Base-by-base conservation (phyloP, 2,329 filamentous ascomycete genomes). In the Dactylonectria macrodidyma region DNA sequence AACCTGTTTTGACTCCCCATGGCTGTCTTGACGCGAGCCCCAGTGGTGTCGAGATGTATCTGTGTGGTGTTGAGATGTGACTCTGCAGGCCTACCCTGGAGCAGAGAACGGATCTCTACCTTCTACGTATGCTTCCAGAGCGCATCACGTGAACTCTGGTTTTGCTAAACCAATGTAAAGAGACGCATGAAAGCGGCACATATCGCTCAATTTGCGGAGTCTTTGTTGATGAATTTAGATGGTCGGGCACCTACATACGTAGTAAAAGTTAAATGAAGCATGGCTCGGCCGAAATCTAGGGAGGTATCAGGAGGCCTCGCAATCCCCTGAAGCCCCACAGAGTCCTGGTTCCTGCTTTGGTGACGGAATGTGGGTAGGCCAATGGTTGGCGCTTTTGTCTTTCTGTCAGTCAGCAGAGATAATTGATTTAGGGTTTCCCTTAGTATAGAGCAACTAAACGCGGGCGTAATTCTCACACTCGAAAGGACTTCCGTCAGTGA, bases 221-320 rank as follows among this genome's bases (percentile, higher is more conserved):
- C 52, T 3, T 57, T 62, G 57, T 30, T 30, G 51, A 30, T 62
- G 46, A 59, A 55, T 36, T 59, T 38, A 59, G 41, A 41, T 33
- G n/a, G 38, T 47, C 24, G 22, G 26, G 41, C 33, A 14, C 54
- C 36, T 11, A n/a, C 26, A 7, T 30, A 4, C 26, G 26, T 4
- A 30, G 26, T 30, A 30, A 30, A 19, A 19, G n/a, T 54, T 19
- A 56, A 44, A 56, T 59, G 47, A 59, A 38, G 8, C 19, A 38
- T 41, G 33, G 60, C 36, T 50, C 55, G 34, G 54, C 54, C 12
- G 22, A 22, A 56, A 24, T 63, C 36, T 59, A 30, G 26, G 26
- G 56, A 19, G 19, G 38, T 24, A 50, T 24, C 26, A 61, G 63
- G 63, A 66, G 63, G 63, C 63, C 63, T 62, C 63, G 36, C 46